Evolutionary conservation across 164 flowering plant species (phyloP), one percentile per base, ranked within the genome.

Genomic region (Vitis rupestris): DNA sequence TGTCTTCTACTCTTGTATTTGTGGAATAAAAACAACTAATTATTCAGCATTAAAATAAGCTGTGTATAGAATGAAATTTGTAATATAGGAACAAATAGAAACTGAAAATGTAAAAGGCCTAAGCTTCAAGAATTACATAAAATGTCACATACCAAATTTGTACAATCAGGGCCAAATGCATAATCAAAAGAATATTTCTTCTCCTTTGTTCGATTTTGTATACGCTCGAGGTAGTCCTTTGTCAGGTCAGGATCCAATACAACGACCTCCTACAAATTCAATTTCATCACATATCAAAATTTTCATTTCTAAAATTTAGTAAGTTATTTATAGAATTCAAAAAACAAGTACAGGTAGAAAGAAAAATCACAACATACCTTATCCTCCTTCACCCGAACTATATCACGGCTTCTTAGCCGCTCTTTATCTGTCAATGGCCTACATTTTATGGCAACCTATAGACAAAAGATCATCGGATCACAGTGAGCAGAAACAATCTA

Each of bases 401-500:
- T 93, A 54, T 87, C 80, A n/a, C 90, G 87, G 13, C 82, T 79
- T 13, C 44, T 37, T 37, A 37, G 44, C 44, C 78, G 66, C 44
- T 88, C 95, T 74, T 70, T 78, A 76, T 57, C 80, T 23, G 83
- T 76, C 56, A 86, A 78, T 10, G 92, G 95, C 78, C 98, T 79
- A 71, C 98, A 93, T 83, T 90, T 93, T 15, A 93, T 90, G 23
- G 91, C 92, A 71, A 93, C 97, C 98, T 93, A 76, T 3, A 61
- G 48, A 10, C 15, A 51, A 75, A n/a, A 51, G 12, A 37, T 37
- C 54, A 10, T n/a, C 61, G 16, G 55, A 29, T 15, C 44, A 54
- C 15, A 12, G 8, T 3, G 3, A 72, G 11, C n/a, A 59, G 9
- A 12, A 57, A 52, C 2, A 50, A 13, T 6, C 54, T 8, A 62